These are phyloP conservation scores for Pythium scleroteichum DNA, from an alignment of 352 stramenopile species.

Conservation along the genomic window DNA sequence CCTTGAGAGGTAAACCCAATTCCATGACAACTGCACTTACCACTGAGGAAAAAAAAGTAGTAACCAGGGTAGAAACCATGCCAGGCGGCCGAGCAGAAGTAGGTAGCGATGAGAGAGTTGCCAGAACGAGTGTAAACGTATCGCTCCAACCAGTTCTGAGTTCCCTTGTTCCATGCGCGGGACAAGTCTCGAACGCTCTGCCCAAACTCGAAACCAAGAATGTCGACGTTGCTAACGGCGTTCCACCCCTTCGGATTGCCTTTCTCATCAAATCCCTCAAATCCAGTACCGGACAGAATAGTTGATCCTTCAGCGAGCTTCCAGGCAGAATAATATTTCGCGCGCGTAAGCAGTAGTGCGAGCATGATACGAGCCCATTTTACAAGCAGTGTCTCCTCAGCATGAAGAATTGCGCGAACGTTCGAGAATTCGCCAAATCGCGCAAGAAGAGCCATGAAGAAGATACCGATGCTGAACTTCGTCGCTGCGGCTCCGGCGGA, in stretches of 20 bases:
- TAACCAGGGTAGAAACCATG: conserved; percentile 99
- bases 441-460: conserved; percentile 56
- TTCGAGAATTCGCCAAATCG: conserved; percentile 35
- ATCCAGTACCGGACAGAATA: conserved; percentile 85
- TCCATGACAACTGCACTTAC: conserved; percentile 29
- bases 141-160: conserved; percentile 94
- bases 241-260: conserved; percentile 90
- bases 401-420: conserved; percentile 2
- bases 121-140: conserved; percentile 97
- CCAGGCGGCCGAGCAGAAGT: conserved; percentile 96
- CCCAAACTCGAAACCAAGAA: conserved; percentile 93
- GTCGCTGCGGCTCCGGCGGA: conserved; percentile 35
- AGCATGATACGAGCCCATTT: conserved; percentile 10
- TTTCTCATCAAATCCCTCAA: conserved; percentile 92
- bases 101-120: conserved; percentile 93
- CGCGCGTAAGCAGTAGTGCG: conserved; percentile 16
- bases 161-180: conserved; percentile 97
- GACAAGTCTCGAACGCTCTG: conserved; percentile 88
- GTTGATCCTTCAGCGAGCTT: conserved; percentile 86
- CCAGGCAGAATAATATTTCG: conserved; percentile 98
- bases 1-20: no score
- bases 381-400: background rate
- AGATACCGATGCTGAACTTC: conserved; percentile 54
- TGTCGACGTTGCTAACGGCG: conserved; percentile 95
- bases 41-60: conserved; percentile 94